These are phyloP conservation scores for Tillandsia leiboldiana DNA, from an alignment of 176 grass and related monocot genomes.

Conservation along the genomic window DNA sequence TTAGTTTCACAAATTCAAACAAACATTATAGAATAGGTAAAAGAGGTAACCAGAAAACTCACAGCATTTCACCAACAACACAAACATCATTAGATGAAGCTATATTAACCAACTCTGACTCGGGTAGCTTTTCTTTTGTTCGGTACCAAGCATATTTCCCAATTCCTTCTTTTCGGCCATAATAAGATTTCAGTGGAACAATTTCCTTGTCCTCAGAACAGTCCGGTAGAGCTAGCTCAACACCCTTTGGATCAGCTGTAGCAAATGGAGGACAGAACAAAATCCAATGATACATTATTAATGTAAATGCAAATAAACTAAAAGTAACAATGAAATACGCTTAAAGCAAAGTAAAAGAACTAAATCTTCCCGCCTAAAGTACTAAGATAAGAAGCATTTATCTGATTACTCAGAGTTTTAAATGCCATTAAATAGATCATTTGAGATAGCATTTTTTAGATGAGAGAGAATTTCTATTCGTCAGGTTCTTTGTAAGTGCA, in stretches of 20 bases:
- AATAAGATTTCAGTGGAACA: slow-evolving; percentile 74
- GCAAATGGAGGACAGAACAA: slow-evolving; percentile 14
- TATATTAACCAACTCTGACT: slow-evolving; percentile 41
- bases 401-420: no score
- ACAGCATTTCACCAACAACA: slow-evolving; percentile 62
- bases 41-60: slow-evolving; percentile 27
- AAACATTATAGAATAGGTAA: neutral
- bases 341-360: no score
- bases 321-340: neutral
- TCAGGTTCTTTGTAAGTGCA: no score
- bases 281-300: slow-evolving; percentile 4
- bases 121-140: slow-evolving; percentile 46
- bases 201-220: slow-evolving; percentile 80
- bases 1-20: slow-evolving; percentile 7
- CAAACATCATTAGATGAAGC: slow-evolving; percentile 37
- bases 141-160: slow-evolving; percentile 77
- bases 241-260: slow-evolving; percentile 67
- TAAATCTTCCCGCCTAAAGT: no score
- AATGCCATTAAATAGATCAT: no score
- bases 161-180: slow-evolving; percentile 78
- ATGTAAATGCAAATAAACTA: neutral
- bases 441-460: no score
- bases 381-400: no score
- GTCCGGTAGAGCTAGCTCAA: slow-evolving; percentile 52
- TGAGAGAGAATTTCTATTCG: no score